A percentile compares a stretch with the other conserved stretches of the same genome.
These are phyloP conservation scores for Choiromyces venosus DNA, from an alignment of 495 filamentous ascomycete genomes.

Conservation along the genomic window DNA sequence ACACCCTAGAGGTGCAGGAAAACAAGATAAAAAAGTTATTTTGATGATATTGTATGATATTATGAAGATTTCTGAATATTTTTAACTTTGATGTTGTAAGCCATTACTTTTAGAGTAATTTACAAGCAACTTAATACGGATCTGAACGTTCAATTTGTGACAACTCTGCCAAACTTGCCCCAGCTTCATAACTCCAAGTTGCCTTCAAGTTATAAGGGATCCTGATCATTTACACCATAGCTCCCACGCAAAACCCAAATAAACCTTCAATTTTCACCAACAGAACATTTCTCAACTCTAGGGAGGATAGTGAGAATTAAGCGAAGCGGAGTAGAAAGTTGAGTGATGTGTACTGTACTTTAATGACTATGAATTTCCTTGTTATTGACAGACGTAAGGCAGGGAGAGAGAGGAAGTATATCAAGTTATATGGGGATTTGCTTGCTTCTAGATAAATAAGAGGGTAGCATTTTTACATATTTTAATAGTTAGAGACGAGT, in stretches of 20 bases:
- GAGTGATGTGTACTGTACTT: neutral
- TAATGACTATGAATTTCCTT: neutral
- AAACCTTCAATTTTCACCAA: neutral
- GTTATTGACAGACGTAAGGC: neutral
- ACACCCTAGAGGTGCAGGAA: neutral
- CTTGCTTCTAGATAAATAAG: neutral
- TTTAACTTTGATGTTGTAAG: too few relatives aligned
- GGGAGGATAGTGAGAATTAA: too few relatives aligned
- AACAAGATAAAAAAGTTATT: too few relatives aligned
- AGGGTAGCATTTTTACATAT: neutral
- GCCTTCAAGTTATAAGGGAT: neutral
- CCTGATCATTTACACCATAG: neutral
- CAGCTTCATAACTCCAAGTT: too few relatives aligned
- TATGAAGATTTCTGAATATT: too few relatives aligned
- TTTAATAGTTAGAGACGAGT: neutral
- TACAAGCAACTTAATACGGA: too few relatives aligned
- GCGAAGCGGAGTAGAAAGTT: neutral
- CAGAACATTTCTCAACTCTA: neutral
- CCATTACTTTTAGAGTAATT: too few relatives aligned
- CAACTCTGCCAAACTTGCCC: too few relatives aligned
- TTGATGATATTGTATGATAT: too few relatives aligned
- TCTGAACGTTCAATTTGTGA: too few relatives aligned
- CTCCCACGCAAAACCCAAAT: neutral
- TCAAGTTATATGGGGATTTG: neutral
- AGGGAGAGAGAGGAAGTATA: neutral